Evolutionary conservation across 768 basidiomycete species (phyloP).

Genomic region (Leccinum subtestaceum): DNA sequence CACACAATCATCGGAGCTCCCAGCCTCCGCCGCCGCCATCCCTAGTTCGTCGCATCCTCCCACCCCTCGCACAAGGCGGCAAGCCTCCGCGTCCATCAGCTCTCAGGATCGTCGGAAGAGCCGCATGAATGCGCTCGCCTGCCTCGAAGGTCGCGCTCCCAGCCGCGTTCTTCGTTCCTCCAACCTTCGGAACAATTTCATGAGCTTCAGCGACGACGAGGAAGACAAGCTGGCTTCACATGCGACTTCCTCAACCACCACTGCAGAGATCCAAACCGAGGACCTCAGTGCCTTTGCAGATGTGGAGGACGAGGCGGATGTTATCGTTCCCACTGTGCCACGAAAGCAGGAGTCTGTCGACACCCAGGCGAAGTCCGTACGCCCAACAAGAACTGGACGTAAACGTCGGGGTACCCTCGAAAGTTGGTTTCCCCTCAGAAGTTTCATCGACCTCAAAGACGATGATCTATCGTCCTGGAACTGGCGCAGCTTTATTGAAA

Average conservation of each 20-base stretch:
- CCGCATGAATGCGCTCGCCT: constrained; percentile 59
- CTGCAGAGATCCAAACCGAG: constrained; percentile 16
- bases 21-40: constrained; percentile 19
- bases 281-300: constrained; percentile 28
- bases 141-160: constrained; percentile 52
- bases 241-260: constrained; percentile 6
- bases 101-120: constrained; percentile 46
- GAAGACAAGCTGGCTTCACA: constrained; percentile 35
- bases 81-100: constrained; percentile 39
- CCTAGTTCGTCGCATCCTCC: constrained; percentile 15
- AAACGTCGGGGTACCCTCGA: constrained; percentile 44
- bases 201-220: constrained; percentile 68
- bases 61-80: constrained; percentile 11
- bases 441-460: constrained; percentile 64
- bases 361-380: constrained; percentile 8
- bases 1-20: constrained; percentile 2
- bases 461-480: constrained; percentile 45
- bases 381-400: constrained; percentile 15
- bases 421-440: constrained; percentile 54
- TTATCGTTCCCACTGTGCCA: constrained; percentile 18
- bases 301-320: constrained; percentile 33
- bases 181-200: constrained; percentile 47
- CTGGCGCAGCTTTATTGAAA: constrained; percentile 66
- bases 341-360: constrained; percentile 10
- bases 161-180: constrained; percentile 19